Conservation (phyloP, 495 filamentous ascomycete species). For the Annulohypoxylon moriforme region DNA sequence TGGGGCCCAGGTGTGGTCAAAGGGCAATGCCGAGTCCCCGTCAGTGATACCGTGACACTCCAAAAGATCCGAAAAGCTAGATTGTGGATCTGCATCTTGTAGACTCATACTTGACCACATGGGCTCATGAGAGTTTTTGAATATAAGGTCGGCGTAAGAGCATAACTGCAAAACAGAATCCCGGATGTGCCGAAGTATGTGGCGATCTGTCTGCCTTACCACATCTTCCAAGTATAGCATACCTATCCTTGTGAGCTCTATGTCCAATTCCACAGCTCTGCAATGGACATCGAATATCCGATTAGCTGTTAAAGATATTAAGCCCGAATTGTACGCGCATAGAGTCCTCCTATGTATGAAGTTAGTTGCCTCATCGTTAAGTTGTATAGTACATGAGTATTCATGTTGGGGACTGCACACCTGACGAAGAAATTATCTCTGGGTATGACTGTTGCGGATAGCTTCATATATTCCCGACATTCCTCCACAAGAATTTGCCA, state of each 20-base stretch:
- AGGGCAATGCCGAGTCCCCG: not conserved
- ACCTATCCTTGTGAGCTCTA: not conserved
- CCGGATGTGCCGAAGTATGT: not conserved
- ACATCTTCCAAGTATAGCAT: not conserved
- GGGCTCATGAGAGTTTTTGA: not conserved
- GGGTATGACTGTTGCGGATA: not conserved
- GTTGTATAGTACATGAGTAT: not conserved
- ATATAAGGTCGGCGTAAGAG: not conserved
- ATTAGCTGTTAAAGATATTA: not conserved
- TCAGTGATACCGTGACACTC: not conserved
- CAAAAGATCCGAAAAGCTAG: not conserved
- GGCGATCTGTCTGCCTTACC: not conserved
- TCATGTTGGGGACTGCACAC: not conserved
- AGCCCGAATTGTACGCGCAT: conserved; percentile 4
- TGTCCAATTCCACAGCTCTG: not conserved
- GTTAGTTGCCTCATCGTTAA: not conserved
- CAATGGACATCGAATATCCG: not conserved
- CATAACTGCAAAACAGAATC: not conserved
- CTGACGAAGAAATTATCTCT: not conserved
- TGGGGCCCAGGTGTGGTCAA: not conserved
- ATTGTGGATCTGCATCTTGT: not conserved
- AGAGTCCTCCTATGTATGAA: not conserved
- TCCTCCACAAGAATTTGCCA: not conserved
- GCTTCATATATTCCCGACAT: not conserved
- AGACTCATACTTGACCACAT: not conserved